Evolutionary conservation across 306 rosid species (phyloP).

Genomic region (Corylus americana): DNA sequence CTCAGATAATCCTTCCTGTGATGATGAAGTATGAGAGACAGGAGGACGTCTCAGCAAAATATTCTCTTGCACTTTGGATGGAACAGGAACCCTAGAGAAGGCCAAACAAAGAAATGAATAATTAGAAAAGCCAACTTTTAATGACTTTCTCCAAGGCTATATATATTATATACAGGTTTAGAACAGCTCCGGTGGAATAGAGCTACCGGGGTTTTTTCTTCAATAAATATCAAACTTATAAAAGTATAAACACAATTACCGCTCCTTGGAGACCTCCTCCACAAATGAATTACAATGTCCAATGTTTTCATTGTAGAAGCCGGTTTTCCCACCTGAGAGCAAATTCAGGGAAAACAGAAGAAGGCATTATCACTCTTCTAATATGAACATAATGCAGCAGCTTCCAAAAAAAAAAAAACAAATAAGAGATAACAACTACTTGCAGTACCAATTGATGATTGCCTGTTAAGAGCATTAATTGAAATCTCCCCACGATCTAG

Average conservation of each 20-base stretch:
- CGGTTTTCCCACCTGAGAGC: conserved; percentile 30
- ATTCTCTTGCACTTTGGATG: conserved; percentile 43
- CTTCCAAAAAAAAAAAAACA: neutral
- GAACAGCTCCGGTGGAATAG: too few relatives aligned
- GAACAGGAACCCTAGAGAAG: conserved; percentile 34
- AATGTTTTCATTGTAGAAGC: conserved; percentile 38
- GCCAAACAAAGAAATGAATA: neutral
- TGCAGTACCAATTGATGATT: conserved; percentile 35
- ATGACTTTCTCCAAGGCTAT: neutral
- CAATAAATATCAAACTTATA: neutral
- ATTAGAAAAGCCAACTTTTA: neutral
- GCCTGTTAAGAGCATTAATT: conserved; percentile 37
- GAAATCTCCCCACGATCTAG: conserved; percentile 39
- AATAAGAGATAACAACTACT: conserved; percentile 25
- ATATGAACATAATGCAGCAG: neutral
- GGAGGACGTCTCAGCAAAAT: conserved; percentile 55
- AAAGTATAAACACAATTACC: conserved; percentile 31
- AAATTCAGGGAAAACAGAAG: neutral
- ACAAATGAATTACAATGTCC: conserved; percentile 30
- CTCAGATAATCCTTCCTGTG: conserved; percentile 56
- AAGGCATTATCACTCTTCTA: neutral
- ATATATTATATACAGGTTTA: too few relatives aligned
- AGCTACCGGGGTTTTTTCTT: neutral
- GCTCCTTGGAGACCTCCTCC: conserved; percentile 46
- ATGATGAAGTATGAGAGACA: conserved; percentile 36